Percentiles rank a stretch among this genome's conserved stretches.
Evolutionary conservation across 768 basidiomycete species (phyloP).

Genomic region (Dictyophora rubrovolvata): DNA sequence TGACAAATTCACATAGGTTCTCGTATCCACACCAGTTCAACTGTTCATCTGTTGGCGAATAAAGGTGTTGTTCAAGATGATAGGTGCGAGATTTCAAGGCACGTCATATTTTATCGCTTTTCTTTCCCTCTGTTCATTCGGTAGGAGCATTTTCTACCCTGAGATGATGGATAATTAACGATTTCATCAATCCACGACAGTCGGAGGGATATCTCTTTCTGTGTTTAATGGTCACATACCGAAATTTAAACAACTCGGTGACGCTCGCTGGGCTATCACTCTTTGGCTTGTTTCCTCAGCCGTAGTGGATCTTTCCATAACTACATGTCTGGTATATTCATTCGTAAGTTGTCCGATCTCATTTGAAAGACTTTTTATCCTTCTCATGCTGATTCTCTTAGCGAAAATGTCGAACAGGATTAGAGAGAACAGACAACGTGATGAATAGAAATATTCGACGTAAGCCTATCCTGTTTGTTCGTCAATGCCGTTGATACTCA

Average conservation of each 20-base stretch:
- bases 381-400: constrained; percentile 15
- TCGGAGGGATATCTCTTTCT: constrained; percentile 25
- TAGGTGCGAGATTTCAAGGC: constrained; percentile 11
- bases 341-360: constrained; percentile 24
- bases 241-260: constrained; percentile 24
- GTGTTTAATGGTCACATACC: constrained; percentile 23
- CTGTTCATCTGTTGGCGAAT: constrained; percentile 20
- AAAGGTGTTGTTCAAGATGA: constrained; percentile 20
- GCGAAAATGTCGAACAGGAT: constrained; percentile 28
- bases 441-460: constrained; percentile 28
- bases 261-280: constrained; percentile 24
- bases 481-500: neutral
- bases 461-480: constrained; percentile 9
- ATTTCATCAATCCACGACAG: constrained; percentile 13
- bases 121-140: constrained; percentile 10
- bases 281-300: constrained; percentile 39
- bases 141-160: neutral
- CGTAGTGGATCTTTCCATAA: constrained; percentile 38
- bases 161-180: neutral
- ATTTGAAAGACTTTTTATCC: neutral
- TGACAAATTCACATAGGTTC: constrained; percentile 19
- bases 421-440: constrained; percentile 26
- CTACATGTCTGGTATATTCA: constrained; percentile 29
- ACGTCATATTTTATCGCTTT: constrained; percentile 10
- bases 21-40: constrained; percentile 30